Evolutionary conservation across 257 asterid species (phyloP).

Genomic region (Haberlea rhodopensis): DNA sequence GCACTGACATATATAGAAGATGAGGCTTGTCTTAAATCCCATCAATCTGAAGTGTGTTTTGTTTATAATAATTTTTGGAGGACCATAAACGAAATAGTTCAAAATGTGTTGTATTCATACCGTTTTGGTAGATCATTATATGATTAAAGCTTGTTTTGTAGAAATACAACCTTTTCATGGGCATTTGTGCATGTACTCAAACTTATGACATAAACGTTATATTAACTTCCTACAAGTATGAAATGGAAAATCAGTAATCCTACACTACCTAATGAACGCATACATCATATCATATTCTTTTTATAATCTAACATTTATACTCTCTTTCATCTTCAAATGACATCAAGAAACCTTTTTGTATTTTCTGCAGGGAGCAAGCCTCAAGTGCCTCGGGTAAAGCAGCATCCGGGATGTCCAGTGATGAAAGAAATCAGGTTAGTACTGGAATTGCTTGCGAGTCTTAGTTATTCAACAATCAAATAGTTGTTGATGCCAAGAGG

Average conservation of each 20-base stretch:
- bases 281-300: not conserved
- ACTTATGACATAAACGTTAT: not conserved
- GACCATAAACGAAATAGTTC: not conserved
- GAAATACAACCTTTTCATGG: not conserved
- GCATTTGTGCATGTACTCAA: not conserved
- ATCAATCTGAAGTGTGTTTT: not conserved
- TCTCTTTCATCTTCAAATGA: not conserved
- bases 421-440: slow-evolving; percentile 80
- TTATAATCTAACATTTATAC: not conserved
- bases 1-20: not conserved
- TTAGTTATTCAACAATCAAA: too few relatives aligned
- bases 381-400: slow-evolving; percentile 90
- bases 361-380: slow-evolving; percentile 75
- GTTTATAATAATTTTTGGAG: not conserved
- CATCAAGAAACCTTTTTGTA: slow-evolving; percentile 13
- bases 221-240: not conserved
- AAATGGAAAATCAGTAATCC: not conserved
- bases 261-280: not conserved
- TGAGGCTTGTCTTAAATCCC: not conserved
- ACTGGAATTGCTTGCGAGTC: slow-evolving; percentile 2
- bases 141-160: not conserved
- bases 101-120: not conserved
- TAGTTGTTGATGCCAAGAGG: not conserved
- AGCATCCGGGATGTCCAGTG: slow-evolving; percentile 89
- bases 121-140: not conserved